phyloP scores from a whole-genome alignment of 1,284 basidiomycete species.

The Ceratobasidium sp. region DNA sequence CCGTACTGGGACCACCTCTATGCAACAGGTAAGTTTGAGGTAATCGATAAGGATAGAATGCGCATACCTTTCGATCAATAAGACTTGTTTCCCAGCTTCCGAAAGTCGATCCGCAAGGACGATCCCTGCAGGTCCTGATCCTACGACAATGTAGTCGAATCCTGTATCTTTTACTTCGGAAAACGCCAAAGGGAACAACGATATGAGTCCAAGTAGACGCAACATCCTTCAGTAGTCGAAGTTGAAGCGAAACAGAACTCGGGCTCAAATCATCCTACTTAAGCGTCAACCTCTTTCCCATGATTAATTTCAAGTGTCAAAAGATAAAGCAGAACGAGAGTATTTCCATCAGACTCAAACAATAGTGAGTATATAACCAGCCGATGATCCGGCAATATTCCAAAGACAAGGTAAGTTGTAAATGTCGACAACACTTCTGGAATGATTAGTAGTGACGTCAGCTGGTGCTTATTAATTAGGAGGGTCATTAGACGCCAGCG shows the following conservation, averaged over 20 bases:
- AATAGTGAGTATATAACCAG: background rate
- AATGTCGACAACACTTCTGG: no score
- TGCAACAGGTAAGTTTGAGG: constrained; percentile 54
- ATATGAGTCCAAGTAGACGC: background rate
- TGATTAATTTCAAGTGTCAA: background rate
- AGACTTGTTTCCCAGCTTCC: constrained; percentile 64
- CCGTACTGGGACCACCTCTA: constrained; percentile 71
- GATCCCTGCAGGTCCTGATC: constrained; percentile 67
- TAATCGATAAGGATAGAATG: constrained; percentile 49
- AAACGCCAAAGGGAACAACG: background rate
- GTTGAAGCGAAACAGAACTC: background rate
- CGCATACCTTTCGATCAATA: constrained; percentile 53
- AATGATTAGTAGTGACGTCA: background rate
- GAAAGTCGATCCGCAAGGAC: constrained; percentile 70
- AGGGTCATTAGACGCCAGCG: background rate
- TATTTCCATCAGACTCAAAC: no score
- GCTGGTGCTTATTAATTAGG: background rate
- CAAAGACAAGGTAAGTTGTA: constrained; percentile 12
- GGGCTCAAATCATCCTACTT: background rate
- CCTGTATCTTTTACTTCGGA: background rate
- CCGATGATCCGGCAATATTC: background rate
- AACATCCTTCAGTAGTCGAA: background rate
- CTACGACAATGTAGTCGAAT: constrained; percentile 71
- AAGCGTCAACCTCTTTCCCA: background rate
- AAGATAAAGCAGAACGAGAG: background rate